Evolutionary conservation across 345 rosid genomes (phyloP).

Genomic region (Rhodamnia argentea): DNA sequence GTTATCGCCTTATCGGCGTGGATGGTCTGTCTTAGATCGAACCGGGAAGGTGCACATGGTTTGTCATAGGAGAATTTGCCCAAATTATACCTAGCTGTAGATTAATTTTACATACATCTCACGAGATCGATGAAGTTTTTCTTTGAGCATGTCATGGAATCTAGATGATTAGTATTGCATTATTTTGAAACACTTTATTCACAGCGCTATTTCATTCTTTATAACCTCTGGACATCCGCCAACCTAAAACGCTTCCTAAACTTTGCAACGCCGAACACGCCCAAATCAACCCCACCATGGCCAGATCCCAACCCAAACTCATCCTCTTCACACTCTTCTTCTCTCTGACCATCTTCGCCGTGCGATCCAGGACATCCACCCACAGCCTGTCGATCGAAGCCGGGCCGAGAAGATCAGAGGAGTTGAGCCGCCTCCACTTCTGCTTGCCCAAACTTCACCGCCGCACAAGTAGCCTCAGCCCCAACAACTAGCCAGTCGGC

Average conservation of each 20-base stretch:
- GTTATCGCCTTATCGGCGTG: too few species aligned
- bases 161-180: background rate
- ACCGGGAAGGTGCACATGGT: too few species aligned
- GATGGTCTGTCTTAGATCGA: too few species aligned
- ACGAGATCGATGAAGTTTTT: background rate
- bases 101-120: background rate
- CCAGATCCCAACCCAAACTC: background rate
- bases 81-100: background rate
- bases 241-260: background rate
- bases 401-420: background rate
- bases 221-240: too few species aligned
- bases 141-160: background rate
- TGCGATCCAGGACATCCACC: background rate
- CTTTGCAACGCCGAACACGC: background rate
- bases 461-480: background rate
- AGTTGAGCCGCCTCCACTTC: slow-evolving; percentile 6
- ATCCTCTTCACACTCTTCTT: background rate
- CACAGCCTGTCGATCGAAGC: background rate
- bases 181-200: background rate
- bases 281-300: background rate
- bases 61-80: rapidly evolving
- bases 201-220: background rate
- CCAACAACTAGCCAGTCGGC: background rate
- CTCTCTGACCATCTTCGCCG: background rate
- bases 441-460: background rate